Conservation (phyloP, 371 early-diverging fungal genomes). For the Fennellomyces sp. region DNA sequence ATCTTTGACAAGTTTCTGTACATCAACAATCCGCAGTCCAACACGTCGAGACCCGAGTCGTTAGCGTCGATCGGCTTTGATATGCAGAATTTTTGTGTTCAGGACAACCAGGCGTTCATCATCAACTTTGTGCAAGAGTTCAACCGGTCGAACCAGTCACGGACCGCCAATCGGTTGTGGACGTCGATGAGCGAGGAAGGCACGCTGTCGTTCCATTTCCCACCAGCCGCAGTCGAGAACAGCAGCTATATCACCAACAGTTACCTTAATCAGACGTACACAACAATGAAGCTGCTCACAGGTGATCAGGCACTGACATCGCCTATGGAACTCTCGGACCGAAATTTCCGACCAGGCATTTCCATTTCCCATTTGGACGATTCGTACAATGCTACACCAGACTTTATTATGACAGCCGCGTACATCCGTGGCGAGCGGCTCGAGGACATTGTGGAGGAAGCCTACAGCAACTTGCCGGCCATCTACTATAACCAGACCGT, state of each 20-base stretch:
- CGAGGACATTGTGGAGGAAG: constrained; percentile 24
- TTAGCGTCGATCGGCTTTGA: constrained; percentile 32
- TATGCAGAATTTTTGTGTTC: constrained; percentile 52
- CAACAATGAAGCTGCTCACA: constrained; percentile 39
- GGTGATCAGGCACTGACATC: constrained; percentile 26
- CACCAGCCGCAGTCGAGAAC: constrained; percentile 24
- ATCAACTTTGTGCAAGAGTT: constrained; percentile 45
- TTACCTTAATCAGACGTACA: constrained; percentile 37
- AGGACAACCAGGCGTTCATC: constrained; percentile 38
- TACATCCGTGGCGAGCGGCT: constrained; percentile 31
- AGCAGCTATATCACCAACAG: constrained; percentile 33
- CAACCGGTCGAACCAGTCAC: constrained; percentile 33
- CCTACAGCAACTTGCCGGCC: constrained; percentile 27
- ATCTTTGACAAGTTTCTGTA: constrained; percentile 52
- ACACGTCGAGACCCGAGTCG: not conserved
- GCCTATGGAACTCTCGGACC: constrained; percentile 17
- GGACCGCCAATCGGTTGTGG: constrained; percentile 35
- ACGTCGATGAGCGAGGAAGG: constrained; percentile 29
- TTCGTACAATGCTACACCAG: constrained; percentile 31
- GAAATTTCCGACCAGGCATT: constrained; percentile 40
- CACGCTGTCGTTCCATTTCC: constrained; percentile 36
- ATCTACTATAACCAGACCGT: constrained; percentile 28
- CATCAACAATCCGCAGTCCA: constrained; percentile 17
- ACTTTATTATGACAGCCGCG: constrained; percentile 41
- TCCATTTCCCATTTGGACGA: constrained; percentile 46